These are phyloP conservation scores for Smallanthus sonchifolius DNA, from an alignment of 129 eudicot genomes.

Conservation along the genomic window DNA sequence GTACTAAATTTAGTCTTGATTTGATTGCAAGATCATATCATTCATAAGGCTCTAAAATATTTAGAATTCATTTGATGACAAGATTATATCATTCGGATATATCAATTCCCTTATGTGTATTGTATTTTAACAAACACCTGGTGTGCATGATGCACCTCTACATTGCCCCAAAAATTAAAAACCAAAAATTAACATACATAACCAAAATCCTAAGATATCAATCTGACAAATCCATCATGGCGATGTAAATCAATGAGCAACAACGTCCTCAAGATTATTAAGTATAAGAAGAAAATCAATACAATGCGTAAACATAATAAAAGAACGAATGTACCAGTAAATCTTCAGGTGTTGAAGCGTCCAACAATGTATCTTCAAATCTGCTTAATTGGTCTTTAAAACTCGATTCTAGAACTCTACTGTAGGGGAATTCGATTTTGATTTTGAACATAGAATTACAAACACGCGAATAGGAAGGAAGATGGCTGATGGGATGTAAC, in stretches of 20 bases:
- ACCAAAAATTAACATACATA: slow-evolving; percentile 1
- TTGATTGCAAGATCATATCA: slow-evolving; percentile 11
- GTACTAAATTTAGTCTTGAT: slow-evolving; percentile 16
- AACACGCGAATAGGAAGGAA: too few relatives aligned
- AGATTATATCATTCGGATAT: too few relatives aligned
- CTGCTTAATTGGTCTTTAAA: slow-evolving; percentile 25
- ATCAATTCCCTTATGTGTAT: neutral
- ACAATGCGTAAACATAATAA: slow-evolving; percentile 15
- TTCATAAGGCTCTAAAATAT: slow-evolving; percentile 29
- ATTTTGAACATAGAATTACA: too few relatives aligned
- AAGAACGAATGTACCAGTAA: slow-evolving; percentile 23
- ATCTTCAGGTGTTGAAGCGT: slow-evolving; percentile 25
- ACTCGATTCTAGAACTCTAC: too few relatives aligned
- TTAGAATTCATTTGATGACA: neutral
- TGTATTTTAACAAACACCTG: slow-evolving; percentile 30
- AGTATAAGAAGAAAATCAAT: neutral
- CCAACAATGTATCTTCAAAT: slow-evolving; percentile 20
- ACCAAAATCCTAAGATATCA: neutral
- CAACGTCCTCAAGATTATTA: neutral
- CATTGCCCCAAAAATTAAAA: neutral
- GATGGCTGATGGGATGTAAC: too few relatives aligned
- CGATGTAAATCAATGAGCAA: too few relatives aligned
- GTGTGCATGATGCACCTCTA: slow-evolving; percentile 11
- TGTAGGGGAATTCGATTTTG: too few relatives aligned
- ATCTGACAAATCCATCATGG: neutral